Percentiles rank a stretch among this genome's conserved stretches.
Evolutionary conservation across 2,329 filamentous ascomycete species (phyloP).

Genomic region (Calonectria honghensis): DNA sequence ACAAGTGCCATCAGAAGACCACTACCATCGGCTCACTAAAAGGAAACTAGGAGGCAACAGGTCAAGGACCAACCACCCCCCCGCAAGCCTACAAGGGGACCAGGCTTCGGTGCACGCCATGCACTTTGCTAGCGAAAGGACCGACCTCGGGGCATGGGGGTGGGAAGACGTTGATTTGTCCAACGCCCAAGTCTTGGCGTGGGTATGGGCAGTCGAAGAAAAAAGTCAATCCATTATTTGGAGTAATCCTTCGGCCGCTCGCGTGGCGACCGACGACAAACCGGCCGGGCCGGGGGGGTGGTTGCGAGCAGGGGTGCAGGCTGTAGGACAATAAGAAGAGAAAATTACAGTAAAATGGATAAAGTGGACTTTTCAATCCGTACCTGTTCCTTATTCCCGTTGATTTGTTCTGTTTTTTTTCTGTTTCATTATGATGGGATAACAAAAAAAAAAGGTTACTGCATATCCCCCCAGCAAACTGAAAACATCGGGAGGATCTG

Average conservation of each 20-base stretch:
- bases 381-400: not conserved
- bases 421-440: not conserved
- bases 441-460: not conserved
- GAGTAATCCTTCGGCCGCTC: slow-evolving; percentile 12
- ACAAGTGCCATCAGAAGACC: slow-evolving; percentile 29
- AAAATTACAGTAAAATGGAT: not conserved
- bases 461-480: not conserved
- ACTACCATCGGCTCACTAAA: slow-evolving; percentile 29
- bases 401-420: not conserved
- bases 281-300: not conserved
- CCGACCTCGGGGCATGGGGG: slow-evolving; percentile 34
- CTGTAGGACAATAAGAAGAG: not conserved
- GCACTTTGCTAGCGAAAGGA: slow-evolving; percentile 22
- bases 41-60: not conserved
- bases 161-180: slow-evolving; percentile 24
- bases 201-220: not conserved
- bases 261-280: not conserved
- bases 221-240: slow-evolving; percentile 29
- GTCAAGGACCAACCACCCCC: no score
- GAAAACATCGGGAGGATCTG: not conserved
- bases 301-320: not conserved
- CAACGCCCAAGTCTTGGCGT: slow-evolving; percentile 29
- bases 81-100: not conserved
- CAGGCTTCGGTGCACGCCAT: slow-evolving; percentile 30
- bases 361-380: not conserved